Percentiles rank a stretch among this genome's conserved stretches.
These are phyloP conservation scores for Paulownia fortunei DNA, from an alignment of 257 asterid genomes.

Conservation along the genomic window DNA sequence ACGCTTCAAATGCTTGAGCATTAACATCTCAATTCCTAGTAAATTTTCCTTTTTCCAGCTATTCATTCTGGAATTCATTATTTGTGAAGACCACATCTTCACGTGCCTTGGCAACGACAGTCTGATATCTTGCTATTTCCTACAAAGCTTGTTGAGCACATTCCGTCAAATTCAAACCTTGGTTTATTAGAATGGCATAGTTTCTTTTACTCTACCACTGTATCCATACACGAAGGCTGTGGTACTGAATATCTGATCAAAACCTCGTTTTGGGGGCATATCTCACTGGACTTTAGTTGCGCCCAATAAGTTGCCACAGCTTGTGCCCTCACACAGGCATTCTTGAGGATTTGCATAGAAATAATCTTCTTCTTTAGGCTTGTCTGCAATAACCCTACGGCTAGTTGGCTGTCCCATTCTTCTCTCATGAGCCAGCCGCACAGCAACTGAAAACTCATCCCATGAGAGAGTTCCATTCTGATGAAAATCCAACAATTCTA, in stretches of 20 bases:
- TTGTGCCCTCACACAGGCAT: constrained; percentile 58
- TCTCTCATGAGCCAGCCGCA: constrained; percentile 48
- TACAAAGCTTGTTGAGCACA: neutral
- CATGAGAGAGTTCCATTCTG: constrained; percentile 63
- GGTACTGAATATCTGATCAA: neutral
- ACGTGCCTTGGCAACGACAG: neutral
- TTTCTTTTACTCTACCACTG: constrained; percentile 25
- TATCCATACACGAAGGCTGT: constrained; percentile 9
- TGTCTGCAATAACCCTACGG: constrained; percentile 52
- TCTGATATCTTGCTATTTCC: neutral
- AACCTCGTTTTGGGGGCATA: constrained; percentile 1
- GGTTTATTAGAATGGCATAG: constrained; percentile 22
- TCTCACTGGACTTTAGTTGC: constrained; percentile 37
- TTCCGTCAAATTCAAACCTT: constrained; percentile 27
- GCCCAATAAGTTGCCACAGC: constrained; percentile 47
- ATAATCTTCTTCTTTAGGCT: constrained; percentile 80
- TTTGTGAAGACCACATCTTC: neutral
- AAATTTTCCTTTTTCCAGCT: neutral
- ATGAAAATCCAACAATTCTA: constrained; percentile 66
- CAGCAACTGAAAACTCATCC: constrained; percentile 60
- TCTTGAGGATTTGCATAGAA: constrained; percentile 79
- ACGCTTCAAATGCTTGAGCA: constrained; percentile 19
- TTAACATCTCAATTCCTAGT: neutral
- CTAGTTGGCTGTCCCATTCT: constrained; percentile 64
- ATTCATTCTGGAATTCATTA: neutral